Conservation (phyloP, 73 alveolate genomes). For the Paraurostyla sp. region DNA sequence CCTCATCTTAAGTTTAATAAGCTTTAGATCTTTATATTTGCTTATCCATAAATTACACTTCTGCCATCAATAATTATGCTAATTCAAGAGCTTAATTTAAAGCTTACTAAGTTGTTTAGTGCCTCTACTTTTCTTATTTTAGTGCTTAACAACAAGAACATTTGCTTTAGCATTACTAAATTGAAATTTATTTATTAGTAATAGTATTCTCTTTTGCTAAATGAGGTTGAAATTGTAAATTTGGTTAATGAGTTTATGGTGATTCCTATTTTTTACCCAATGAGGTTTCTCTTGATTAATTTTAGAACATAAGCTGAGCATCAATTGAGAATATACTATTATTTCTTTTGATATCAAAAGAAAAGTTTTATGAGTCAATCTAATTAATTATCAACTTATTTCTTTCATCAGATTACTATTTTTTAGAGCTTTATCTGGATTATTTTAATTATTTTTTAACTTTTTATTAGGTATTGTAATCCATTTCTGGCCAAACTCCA, state of each 20-base stretch:
- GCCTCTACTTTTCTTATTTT: neutral
- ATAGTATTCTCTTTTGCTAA: too few relatives aligned
- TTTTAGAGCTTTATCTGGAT: neutral
- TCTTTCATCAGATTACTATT: neutral
- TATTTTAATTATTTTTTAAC: neutral
- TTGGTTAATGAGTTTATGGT: too few relatives aligned
- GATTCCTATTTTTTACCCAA: too few relatives aligned
- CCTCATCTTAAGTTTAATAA: neutral
- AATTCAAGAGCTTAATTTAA: neutral
- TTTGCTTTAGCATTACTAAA: neutral
- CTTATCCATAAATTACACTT: neutral
- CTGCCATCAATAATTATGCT: neutral
- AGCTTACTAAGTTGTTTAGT: neutral
- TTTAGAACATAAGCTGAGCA: too few relatives aligned
- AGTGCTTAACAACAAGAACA: neutral
- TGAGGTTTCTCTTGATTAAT: too few relatives aligned
- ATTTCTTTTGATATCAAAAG: neutral
- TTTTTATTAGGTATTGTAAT: neutral
- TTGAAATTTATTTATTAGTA: too few relatives aligned
- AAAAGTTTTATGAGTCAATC: too few relatives aligned
- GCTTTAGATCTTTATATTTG: neutral
- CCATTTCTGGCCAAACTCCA: constrained; percentile 42
- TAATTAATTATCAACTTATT: too few relatives aligned
- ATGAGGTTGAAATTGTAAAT: too few relatives aligned
- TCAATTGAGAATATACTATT: neutral